These are phyloP conservation scores for Boechera retrofracta DNA, from an alignment of 345 rosid species.

Conservation along the genomic window DNA sequence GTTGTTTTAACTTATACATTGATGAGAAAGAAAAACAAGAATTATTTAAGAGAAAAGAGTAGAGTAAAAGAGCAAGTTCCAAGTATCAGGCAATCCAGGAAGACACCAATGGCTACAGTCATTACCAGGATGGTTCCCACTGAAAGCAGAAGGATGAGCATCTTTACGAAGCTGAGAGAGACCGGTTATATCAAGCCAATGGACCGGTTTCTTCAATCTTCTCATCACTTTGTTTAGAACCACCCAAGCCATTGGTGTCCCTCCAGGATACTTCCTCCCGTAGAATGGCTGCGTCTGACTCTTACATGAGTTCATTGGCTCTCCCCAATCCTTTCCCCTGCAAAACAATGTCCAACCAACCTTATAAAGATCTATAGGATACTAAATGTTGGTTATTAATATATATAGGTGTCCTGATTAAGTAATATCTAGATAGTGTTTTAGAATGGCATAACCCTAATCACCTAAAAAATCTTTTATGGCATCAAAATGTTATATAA, in stretches of 20 bases:
- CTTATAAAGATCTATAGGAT: background rate
- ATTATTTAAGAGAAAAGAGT: slow-evolving; percentile 49
- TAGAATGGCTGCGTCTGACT: slow-evolving; percentile 68
- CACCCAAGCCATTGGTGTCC: slow-evolving; percentile 68
- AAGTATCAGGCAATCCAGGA: slow-evolving; percentile 94
- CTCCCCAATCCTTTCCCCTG: slow-evolving; percentile 89
- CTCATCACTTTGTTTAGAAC: slow-evolving; percentile 72
- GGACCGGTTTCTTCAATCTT: slow-evolving; percentile 73
- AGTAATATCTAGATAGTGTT: too few relatives aligned
- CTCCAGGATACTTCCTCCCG: slow-evolving; percentile 75
- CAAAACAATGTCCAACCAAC: background rate
- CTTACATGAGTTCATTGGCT: slow-evolving; percentile 63
- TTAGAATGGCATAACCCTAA: too few relatives aligned
- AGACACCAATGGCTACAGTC: slow-evolving; percentile 99
- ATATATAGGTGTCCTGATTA: too few relatives aligned
- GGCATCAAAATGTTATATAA: too few relatives aligned
- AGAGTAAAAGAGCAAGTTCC: slow-evolving; percentile 76
- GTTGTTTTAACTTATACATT: slow-evolving; percentile 24
- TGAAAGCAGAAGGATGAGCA: slow-evolving; percentile 72
- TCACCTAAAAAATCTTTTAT: too few relatives aligned
- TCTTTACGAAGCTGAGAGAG: slow-evolving; percentile 73
- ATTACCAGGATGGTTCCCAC: slow-evolving; percentile 50
- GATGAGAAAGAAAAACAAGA: background rate
- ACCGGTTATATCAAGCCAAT: slow-evolving; percentile 68
- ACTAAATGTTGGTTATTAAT: too few relatives aligned